Evolutionary conservation across 305 asterid genomes (phyloP).

Genomic region (Fraxinus baroniana): DNA sequence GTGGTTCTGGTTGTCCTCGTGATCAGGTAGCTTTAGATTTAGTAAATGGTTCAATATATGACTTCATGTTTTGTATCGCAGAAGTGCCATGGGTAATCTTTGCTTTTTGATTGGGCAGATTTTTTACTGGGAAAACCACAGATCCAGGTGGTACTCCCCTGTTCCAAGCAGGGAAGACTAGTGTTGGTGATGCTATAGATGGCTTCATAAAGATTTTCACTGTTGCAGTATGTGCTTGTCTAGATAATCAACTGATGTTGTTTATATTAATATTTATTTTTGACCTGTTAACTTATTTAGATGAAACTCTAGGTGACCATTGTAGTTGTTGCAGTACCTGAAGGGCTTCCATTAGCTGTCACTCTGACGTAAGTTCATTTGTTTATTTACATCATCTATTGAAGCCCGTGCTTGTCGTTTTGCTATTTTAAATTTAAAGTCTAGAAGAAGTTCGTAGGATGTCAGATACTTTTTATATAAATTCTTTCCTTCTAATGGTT

Average conservation of each 20-base stretch:
- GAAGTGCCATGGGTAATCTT: slow-evolving; percentile 1
- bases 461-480: neutral
- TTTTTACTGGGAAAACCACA: slow-evolving; percentile 72
- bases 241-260: slow-evolving; percentile 16
- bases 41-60: slow-evolving; percentile 3
- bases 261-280: slow-evolving; percentile 14
- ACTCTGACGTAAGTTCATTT: slow-evolving; percentile 63
- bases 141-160: slow-evolving; percentile 49
- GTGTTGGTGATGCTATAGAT: slow-evolving; percentile 61
- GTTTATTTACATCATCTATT: slow-evolving; percentile 1
- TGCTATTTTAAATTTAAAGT: neutral
- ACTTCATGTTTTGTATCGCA: neutral
- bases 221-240: slow-evolving; percentile 68
- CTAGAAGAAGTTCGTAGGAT: neutral
- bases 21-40: slow-evolving; percentile 44
- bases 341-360: slow-evolving; percentile 88
- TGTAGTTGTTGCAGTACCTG: slow-evolving; percentile 88
- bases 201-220: slow-evolving; percentile 80
- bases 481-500: slow-evolving; percentile 6
- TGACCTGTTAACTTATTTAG: slow-evolving; percentile 25
- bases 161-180: slow-evolving; percentile 65
- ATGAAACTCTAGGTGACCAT: slow-evolving; percentile 62
- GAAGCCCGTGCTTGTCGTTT: neutral
- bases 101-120: slow-evolving; percentile 45
- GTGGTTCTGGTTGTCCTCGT: slow-evolving; percentile 73